These are phyloP conservation scores for Linnemannia zychae DNA, from an alignment of 192 early-diverging fungal species.

Conservation along the genomic window DNA sequence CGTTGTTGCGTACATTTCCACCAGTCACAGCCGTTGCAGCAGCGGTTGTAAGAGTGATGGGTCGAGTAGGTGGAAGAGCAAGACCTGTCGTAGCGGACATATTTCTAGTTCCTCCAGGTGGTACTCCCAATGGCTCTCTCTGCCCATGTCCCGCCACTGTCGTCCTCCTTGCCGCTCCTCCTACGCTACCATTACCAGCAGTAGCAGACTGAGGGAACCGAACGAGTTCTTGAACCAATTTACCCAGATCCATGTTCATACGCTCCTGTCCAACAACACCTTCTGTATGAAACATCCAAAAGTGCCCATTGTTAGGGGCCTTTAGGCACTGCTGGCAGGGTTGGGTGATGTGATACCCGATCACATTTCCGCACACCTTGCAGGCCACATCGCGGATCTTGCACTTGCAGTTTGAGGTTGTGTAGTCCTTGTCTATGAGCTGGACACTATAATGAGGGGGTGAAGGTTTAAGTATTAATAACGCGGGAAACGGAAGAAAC, in stretches of 20 bases:
- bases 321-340: constrained; percentile 91
- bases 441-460: constrained; percentile 59
- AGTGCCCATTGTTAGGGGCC: constrained; percentile 96
- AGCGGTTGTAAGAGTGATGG: neutral
- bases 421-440: constrained; percentile 78
- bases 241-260: constrained; percentile 44
- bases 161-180: neutral
- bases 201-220: neutral
- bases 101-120: neutral
- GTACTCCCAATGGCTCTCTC: neutral
- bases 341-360: constrained; percentile 87
- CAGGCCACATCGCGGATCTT: constrained; percentile 82
- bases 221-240: constrained; percentile 38
- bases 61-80: neutral
- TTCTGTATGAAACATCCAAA: constrained; percentile 96
- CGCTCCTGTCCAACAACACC: constrained; percentile 75
- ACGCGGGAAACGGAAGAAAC: neutral
- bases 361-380: constrained; percentile 72
- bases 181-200: neutral
- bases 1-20: neutral
- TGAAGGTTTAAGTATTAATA: neutral
- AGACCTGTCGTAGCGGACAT: neutral
- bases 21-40: neutral
- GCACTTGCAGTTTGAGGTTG: constrained; percentile 77
- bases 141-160: neutral